Evolutionary conservation across 176 grass and related monocot genomes (phyloP).

Genomic region (Oryza nivara): DNA sequence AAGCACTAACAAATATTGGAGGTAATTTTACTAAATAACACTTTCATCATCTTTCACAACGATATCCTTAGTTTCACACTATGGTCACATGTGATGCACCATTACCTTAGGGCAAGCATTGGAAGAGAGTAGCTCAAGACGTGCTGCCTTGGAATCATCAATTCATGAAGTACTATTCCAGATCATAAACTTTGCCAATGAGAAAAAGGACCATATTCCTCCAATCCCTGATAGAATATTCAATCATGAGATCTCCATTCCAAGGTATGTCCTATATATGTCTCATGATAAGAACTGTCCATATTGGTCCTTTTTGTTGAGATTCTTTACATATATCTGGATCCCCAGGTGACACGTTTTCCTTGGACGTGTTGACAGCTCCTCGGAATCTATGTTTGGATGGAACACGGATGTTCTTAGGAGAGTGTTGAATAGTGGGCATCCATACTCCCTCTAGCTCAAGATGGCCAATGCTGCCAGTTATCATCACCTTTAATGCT

Average conservation of each 20-base stretch:
- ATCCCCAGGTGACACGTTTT: slow-evolving; percentile 87
- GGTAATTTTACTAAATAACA: slow-evolving; percentile 48
- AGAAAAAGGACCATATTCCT: slow-evolving; percentile 94
- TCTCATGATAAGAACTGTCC: slow-evolving; percentile 8
- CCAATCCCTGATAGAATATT: slow-evolving; percentile 79
- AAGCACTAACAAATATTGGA: slow-evolving; percentile 53
- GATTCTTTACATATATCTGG: slow-evolving; percentile 51
- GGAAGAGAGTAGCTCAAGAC: slow-evolving; percentile 76
- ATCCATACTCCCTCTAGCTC: slow-evolving; percentile 25
- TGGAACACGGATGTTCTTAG: slow-evolving; percentile 70
- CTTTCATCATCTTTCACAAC: neutral
- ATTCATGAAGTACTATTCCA: slow-evolving; percentile 84
- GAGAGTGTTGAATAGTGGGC: slow-evolving; percentile 58
- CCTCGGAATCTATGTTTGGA: slow-evolving; percentile 68
- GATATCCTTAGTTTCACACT: neutral
- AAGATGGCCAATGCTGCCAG: neutral
- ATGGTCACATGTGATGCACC: neutral
- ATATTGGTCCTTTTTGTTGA: slow-evolving; percentile 35
- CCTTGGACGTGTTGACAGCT: slow-evolving; percentile 76
- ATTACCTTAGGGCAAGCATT: slow-evolving; percentile 56
- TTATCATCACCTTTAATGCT: neutral
- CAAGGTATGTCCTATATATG: slow-evolving; percentile 61
- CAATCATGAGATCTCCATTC: slow-evolving; percentile 86
- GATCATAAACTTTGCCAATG: slow-evolving; percentile 92
- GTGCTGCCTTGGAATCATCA: slow-evolving; percentile 54